phyloP scores from a whole-genome alignment of 164 flowering plant genomes.

The Warburgia ugandensis region DNA sequence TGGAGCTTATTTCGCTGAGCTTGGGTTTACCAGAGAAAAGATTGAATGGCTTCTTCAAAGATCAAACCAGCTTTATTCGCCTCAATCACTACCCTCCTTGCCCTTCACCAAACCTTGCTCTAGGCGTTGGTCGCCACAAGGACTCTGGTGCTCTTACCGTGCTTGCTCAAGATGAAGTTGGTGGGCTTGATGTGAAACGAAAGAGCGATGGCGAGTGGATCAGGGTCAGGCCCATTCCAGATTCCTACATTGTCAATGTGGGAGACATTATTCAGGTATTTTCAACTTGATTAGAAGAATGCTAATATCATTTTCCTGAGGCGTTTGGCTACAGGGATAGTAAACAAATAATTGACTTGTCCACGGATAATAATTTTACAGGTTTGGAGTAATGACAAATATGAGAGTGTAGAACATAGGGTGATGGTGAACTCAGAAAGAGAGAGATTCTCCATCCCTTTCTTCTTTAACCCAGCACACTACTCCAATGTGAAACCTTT shows the following conservation, averaged over 20 bases:
- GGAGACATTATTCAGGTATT: conserved; percentile 53
- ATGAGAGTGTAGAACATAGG: conserved; percentile 9
- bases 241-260: conserved; percentile 45
- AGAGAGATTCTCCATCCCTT: conserved; percentile 12
- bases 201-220: conserved; percentile 47
- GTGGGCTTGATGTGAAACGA: conserved; percentile 41
- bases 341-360: not conserved
- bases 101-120: too few species aligned
- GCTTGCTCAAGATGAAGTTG: too few species aligned
- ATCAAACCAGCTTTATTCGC: too few species aligned
- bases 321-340: not conserved
- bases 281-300: not conserved
- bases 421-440: conserved; percentile 8
- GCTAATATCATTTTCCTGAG: not conserved
- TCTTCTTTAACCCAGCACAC: conserved; percentile 3
- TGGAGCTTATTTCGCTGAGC: too few species aligned
- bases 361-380: not conserved
- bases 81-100: too few species aligned
- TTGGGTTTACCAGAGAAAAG: too few species aligned
- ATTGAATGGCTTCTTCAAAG: too few species aligned
- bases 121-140: too few species aligned
- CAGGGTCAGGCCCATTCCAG: conserved; percentile 33
- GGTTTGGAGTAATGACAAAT: conserved; percentile 13
- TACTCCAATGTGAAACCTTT: conserved; percentile 3
- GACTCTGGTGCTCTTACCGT: too few species aligned